Base-by-base conservation (phyloP, 148 eudicot species). In the Fagopyrum tataricum region DNA sequence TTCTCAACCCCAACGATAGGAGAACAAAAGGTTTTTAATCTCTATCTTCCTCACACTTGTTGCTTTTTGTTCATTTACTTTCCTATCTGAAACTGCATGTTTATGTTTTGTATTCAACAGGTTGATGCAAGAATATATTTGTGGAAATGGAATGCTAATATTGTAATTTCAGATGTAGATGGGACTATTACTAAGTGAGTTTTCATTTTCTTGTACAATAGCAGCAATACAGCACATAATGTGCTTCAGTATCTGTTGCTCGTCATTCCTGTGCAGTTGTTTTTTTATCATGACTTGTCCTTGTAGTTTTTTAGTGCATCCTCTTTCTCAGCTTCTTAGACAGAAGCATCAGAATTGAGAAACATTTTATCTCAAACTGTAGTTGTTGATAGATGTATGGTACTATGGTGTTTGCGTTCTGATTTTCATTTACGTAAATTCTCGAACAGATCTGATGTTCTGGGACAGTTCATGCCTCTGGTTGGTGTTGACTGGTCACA, bases 381-480 rank as follows among this genome's bases (percentile, higher is more conserved):
- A 46, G 13, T 46, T 46, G 49, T 46, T 46, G 49, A 46, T 46
- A 46, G 37, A 31, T 31, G 37, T 31, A 31, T 31, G 37, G 37
- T 31, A 31, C 37, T 2, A 31, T 55, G 26, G 21, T 55, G 26
- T n/a, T 52, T 62, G 4, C 74, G 23, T 59, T 62, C 41, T 74
- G 14, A 40, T 21, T 73, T n/a, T 21, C 74, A 46, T 76, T n/a
- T 61, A 14, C 52, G 26, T 41, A 39, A 26, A 31, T 13, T 14
- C 10, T 44, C 70, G 61, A 77, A 49, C 89, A 95, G 99, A 79
- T 95, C 99, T 43, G 99, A 95, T 82, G 92, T 95, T 80, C 92
- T 95, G 73, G 97, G 99, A 74, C 99, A 95, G 73, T 87, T 95
- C 83, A 95, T 95, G 99, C 99, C 99, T 78, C 80, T 85, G 89